Evolutionary conservation across 768 basidiomycete genomes (phyloP).

Genomic region (Strobilomyces dryophilus): DNA sequence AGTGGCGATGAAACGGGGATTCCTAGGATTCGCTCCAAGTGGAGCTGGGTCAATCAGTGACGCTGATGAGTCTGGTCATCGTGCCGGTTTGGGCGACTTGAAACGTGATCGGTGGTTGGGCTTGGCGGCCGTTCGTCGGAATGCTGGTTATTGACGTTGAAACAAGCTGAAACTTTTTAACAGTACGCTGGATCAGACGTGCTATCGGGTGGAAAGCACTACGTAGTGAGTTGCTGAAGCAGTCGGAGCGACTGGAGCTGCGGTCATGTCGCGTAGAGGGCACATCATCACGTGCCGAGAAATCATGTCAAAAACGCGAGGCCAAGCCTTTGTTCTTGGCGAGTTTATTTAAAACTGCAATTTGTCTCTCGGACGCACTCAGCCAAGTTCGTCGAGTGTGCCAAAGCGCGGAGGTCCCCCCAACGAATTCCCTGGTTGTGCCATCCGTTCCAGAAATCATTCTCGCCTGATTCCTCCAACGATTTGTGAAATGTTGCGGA

Average conservation of each 20-base stretch:
- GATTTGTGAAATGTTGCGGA: conserved; percentile 25
- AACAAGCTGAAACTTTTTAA: no score
- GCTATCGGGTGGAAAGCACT: no score
- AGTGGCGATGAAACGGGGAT: neutral
- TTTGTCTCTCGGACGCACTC: neutral
- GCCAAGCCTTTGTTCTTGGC: neutral
- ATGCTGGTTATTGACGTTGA: no score
- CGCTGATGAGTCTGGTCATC: no score
- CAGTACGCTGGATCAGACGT: no score
- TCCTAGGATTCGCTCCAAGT: neutral
- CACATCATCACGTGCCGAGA: conserved; percentile 22
- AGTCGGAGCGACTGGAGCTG: neutral
- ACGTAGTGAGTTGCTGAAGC: no score
- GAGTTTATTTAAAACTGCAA: conserved; percentile 1
- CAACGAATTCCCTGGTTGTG: neutral
- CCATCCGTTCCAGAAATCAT: neutral
- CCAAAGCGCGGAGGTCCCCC: conserved; percentile 1
- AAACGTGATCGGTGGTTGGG: no score
- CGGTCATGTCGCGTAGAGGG: no score
- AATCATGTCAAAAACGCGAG: conserved; percentile 6
- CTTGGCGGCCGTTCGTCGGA: no score
- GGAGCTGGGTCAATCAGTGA: neutral
- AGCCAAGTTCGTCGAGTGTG: neutral
- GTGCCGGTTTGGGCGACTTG: no score
- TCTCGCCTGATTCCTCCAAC: neutral